These are phyloP conservation scores for Apiotrichum sp. DNA, from an alignment of 1,284 basidiomycete genomes.

Conservation along the genomic window DNA sequence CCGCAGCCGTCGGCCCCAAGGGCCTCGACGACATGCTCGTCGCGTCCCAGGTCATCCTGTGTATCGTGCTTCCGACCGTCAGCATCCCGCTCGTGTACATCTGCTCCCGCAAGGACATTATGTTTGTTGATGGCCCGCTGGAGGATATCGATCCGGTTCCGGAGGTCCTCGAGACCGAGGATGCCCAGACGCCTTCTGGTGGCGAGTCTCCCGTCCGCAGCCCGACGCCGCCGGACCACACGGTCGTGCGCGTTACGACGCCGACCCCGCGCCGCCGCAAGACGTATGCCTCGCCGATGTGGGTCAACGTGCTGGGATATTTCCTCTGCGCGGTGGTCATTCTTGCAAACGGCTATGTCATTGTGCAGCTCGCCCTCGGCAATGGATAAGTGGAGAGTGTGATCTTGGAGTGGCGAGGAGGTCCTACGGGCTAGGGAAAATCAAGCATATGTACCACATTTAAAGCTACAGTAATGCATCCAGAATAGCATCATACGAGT, in stretches of 20 bases:
- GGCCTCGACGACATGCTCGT: constrained; percentile 81
- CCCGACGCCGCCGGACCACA: too few species aligned
- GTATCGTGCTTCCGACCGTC: constrained; percentile 82
- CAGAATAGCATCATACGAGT: too few species aligned
- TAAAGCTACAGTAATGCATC: too few species aligned
- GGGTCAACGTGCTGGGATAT: constrained; percentile 54
- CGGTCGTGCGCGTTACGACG: too few species aligned
- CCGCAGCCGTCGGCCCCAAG: constrained; percentile 62
- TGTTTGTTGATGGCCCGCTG: constrained; percentile 54
- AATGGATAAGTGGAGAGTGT: constrained; percentile 6
- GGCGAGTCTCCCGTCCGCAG: too few species aligned
- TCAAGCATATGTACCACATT: too few species aligned
- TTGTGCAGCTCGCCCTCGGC: constrained; percentile 41
- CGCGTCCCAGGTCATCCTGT: constrained; percentile 79
- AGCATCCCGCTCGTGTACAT: constrained; percentile 71
- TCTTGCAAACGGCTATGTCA: constrained; percentile 56
- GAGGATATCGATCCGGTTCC: constrained; percentile 5
- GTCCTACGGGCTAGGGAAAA: too few species aligned
- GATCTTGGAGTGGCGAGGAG: too few species aligned
- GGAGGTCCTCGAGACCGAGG: neutral
- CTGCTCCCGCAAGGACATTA: constrained; percentile 63
- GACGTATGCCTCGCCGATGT: constrained; percentile 57
- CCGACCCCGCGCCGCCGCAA: constrained; percentile 6
- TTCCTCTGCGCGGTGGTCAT: constrained; percentile 59
- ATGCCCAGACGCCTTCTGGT: too few species aligned